phyloP scores from a whole-genome alignment of 2,329 filamentous ascomycete genomes.

The Pseudogymnoascus sp. region DNA sequence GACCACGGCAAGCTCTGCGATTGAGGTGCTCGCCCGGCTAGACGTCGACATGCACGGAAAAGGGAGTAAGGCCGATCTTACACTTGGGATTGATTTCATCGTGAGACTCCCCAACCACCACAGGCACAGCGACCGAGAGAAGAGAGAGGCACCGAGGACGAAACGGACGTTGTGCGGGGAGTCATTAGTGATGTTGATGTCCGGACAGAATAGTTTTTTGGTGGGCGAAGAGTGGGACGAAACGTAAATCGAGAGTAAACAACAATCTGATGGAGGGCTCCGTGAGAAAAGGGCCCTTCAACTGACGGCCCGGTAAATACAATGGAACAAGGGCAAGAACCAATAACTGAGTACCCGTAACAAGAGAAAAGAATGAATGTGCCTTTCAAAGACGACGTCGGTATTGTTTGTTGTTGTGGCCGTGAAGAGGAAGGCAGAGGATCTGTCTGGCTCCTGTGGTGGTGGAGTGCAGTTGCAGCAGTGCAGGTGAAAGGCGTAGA shows the following conservation, averaged over 20 bases:
- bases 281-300: not conserved
- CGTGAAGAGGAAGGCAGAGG: not conserved
- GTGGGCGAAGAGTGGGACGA: constrained; percentile 7
- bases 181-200: constrained; percentile 10
- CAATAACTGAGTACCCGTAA: not conserved
- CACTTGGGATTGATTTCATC: constrained; percentile 16
- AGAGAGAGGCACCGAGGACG: constrained; percentile 11
- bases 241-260: constrained; percentile 7
- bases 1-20: constrained; percentile 1
- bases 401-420: constrained; percentile 8
- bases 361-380: constrained; percentile 1
- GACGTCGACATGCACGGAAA: not conserved
- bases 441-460: not conserved
- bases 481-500: constrained; percentile 1
- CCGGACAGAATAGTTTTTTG: constrained; percentile 6
- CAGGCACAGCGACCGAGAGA: constrained; percentile 7
- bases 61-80: constrained; percentile 11
- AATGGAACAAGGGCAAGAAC: constrained; percentile 1
- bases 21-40: not conserved
- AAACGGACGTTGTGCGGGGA: constrained; percentile 9
- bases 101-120: constrained; percentile 9
- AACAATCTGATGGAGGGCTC: constrained; percentile 6
- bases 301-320: not conserved
- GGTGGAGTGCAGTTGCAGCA: constrained; percentile 3
- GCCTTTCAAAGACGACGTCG: constrained; percentile 3